Base-by-base conservation (phyloP, 2,329 filamentous ascomycete species). In the Chrysoporthe austroafricana region DNA sequence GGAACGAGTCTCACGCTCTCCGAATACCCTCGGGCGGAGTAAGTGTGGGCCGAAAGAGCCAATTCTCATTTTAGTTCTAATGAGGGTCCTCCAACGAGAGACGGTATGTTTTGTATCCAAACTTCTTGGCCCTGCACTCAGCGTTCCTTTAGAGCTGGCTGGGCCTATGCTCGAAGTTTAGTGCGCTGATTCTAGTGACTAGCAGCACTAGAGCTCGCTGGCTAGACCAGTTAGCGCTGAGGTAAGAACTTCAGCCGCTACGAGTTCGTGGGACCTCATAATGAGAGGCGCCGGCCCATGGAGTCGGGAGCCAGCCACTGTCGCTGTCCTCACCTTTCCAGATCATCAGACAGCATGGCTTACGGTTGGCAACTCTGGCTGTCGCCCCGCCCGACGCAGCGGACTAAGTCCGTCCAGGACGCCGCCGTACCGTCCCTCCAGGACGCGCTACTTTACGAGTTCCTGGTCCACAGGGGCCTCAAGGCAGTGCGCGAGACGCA, bases 311-410 rank as follows among this genome's bases (percentile, higher is more conserved):
- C 26, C 26, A 26, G 26, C 26, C 26, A 26, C 26, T 9, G 4
- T 57, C 13, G 18, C 2, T 21, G 7, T 21, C 6, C 18, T 21
- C 16, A 9, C 7, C n/a, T 43, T 43, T 18, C 56, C 39, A 16
- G 21, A 60, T 16, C 7, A 52, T 42, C 26, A 16, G 44, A 18
- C 42, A 61, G 5, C 6, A 61, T 61, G 62, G 62, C 39, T 11
- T 56, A 56, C 67, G 39, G 26, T 9, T 62, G 43, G 42, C 67
- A 69, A 48, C 60, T 58, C n/a, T 69, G 64, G 64, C 64, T 69
- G 14, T 69, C 67, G 42, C 48, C 67, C 2, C 61, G 67, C 21
- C 67, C 67, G 26, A 43, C 50, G 18, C 61, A 67, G 42, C 56
- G 64, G 21, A 67, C 56, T 26, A 66, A 59, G 9, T 61, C n/a